These are phyloP conservation scores for Fusarium sp. DNA, from an alignment of 2,329 filamentous ascomycete species.

Conservation along the genomic window DNA sequence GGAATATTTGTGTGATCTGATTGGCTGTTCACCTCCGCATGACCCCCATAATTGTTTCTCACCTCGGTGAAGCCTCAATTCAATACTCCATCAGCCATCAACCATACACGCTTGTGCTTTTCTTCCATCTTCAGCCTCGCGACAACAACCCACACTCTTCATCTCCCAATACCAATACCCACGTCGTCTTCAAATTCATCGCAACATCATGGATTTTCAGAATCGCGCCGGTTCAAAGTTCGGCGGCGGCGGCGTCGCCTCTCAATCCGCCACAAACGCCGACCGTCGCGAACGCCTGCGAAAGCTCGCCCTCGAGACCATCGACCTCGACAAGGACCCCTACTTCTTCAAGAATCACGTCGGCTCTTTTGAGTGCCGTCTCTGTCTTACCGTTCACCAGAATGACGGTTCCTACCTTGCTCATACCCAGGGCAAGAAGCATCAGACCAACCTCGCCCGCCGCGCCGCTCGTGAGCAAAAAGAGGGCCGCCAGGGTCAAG, in stretches of 20 bases:
- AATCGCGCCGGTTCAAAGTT: slow-evolving; percentile 98
- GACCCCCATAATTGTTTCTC: slow-evolving; percentile 17
- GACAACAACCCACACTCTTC: slow-evolving; percentile 4
- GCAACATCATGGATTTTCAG: slow-evolving; percentile 73
- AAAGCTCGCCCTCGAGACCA: slow-evolving; percentile 97
- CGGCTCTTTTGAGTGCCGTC: slow-evolving; percentile 95
- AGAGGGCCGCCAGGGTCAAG: slow-evolving; percentile 74
- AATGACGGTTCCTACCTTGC: slow-evolving; percentile 99
- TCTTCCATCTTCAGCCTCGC: slow-evolving; percentile 29
- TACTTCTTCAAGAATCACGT: slow-evolving; percentile 99
- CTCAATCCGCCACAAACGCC: slow-evolving; percentile 90
- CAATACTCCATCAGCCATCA: neutral
- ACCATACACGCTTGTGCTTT: slow-evolving; percentile 28
- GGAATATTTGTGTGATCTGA: slow-evolving; percentile 6
- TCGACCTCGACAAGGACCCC: slow-evolving; percentile 98
- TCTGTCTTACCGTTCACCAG: slow-evolving; percentile 97
- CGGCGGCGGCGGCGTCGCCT: slow-evolving; percentile 95
- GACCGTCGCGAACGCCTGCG: slow-evolving; percentile 96
- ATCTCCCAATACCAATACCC: neutral
- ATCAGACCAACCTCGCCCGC: slow-evolving; percentile 96
- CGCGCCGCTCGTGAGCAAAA: slow-evolving; percentile 95
- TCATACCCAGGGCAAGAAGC: slow-evolving; percentile 97
- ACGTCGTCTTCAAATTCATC: neutral
- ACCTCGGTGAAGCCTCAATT: slow-evolving; percentile 15
- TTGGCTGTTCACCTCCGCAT: slow-evolving; percentile 23